Evolutionary conservation across 2,329 filamentous ascomycete genomes (phyloP).

Genomic region (Beauveria asiatica): DNA sequence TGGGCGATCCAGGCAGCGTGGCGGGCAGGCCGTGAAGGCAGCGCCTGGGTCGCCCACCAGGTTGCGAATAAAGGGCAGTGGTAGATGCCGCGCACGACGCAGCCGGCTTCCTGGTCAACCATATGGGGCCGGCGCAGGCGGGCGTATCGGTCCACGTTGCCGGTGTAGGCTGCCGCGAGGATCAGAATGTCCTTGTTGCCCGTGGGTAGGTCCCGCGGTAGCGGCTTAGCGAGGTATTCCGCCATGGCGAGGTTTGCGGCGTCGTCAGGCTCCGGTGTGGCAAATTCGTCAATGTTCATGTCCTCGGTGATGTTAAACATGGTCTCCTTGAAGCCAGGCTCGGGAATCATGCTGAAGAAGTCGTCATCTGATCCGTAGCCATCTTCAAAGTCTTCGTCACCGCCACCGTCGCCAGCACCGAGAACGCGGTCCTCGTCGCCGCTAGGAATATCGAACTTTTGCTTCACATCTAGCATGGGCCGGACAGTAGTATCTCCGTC

Average conservation of each 20-base stretch:
- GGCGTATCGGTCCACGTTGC: conserved; percentile 31
- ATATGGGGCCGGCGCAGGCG: conserved; percentile 24
- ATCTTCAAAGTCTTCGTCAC: background rate
- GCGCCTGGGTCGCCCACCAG: background rate
- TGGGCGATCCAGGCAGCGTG: background rate
- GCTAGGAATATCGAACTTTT: background rate
- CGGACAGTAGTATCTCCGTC: background rate
- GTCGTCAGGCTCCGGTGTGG: background rate
- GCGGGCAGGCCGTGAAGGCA: background rate
- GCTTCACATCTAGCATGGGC: background rate
- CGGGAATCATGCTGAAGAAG: background rate
- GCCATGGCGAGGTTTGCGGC: background rate
- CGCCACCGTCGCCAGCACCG: background rate
- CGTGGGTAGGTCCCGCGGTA: conserved; percentile 28
- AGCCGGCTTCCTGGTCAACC: background rate
- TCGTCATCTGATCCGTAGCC: background rate
- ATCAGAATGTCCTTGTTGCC: conserved; percentile 31
- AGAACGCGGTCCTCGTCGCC: background rate
- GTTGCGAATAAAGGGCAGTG: background rate
- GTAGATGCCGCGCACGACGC: conserved; percentile 1
- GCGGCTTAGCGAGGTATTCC: conserved; percentile 14
- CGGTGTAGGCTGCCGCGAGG: conserved; percentile 27
- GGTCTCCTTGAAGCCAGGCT: background rate
- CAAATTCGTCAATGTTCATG: conserved; percentile 1
- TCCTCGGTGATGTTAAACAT: conserved; percentile 12